Percentiles rank a stretch among this genome's conserved stretches.
phyloP scores from a whole-genome alignment of 75 land plant genomes.

The Selaginella tamariscina region DNA sequence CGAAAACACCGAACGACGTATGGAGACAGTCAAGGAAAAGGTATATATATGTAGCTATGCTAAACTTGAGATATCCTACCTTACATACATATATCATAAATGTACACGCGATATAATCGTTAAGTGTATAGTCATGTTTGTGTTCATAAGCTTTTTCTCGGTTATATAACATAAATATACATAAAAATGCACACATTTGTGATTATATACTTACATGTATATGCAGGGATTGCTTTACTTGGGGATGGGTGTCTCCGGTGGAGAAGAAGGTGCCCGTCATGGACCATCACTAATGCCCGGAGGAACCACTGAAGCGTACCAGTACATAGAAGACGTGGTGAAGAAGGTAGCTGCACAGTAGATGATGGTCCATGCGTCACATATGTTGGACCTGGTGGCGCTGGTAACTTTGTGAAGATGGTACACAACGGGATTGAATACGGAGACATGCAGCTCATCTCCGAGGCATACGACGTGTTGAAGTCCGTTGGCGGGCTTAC shows the following conservation, averaged over 20 bases:
- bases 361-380: slow-evolving; percentile 56
- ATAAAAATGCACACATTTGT: too few relatives aligned
- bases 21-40: too few relatives aligned
- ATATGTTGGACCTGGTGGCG: slow-evolving; percentile 47
- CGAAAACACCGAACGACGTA: slow-evolving; percentile 14
- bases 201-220: too few relatives aligned
- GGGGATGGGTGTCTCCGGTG: slow-evolving; percentile 70
- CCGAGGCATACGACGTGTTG: slow-evolving; percentile 58
- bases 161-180: too few relatives aligned
- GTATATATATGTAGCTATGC: too few relatives aligned
- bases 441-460: slow-evolving; percentile 61
- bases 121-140: too few relatives aligned
- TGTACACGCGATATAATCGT: too few relatives aligned
- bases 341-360: slow-evolving; percentile 58
- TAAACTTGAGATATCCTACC: too few relatives aligned
- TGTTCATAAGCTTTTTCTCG: too few relatives aligned
- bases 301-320: slow-evolving; percentile 47
- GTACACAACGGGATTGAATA: slow-evolving; percentile 68
- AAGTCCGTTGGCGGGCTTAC: slow-evolving; percentile 40
- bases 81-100: too few relatives aligned
- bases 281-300: slow-evolving; percentile 63
- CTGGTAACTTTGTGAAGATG: slow-evolving; percentile 65
- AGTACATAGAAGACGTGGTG: slow-evolving; percentile 47
- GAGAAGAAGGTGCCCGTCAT: too few relatives aligned
- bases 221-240: slow-evolving; percentile 48